Conservation (phyloP, 805 yeast genomes). For the Limtongozyma cylindracea region DNA sequence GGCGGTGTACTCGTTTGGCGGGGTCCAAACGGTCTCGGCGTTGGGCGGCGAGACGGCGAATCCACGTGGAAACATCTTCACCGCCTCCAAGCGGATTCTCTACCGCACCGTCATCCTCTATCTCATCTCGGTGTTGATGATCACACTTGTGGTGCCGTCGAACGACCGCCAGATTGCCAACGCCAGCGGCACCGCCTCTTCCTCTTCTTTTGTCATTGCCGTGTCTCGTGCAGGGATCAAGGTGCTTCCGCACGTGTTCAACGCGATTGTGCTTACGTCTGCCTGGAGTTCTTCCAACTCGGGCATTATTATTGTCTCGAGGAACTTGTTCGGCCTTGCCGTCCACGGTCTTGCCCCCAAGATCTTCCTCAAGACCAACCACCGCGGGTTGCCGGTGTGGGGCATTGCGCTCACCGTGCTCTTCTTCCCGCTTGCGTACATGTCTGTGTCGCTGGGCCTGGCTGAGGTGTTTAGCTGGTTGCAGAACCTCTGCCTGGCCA, state of each 20-base stretch:
- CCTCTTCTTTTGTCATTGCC: neutral
- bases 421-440: too few species aligned
- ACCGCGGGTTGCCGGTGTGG: neutral
- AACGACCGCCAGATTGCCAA: constrained; percentile 4
- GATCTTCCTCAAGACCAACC: neutral
- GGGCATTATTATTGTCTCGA: neutral
- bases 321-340: neutral
- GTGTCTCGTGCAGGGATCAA: neutral
- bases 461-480: neutral
- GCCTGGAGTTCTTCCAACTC: neutral
- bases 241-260: neutral
- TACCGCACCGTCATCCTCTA: constrained; percentile 8
- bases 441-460: too few species aligned
- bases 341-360: neutral
- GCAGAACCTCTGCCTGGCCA: neutral
- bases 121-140: constrained; percentile 7
- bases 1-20: constrained; percentile 13
- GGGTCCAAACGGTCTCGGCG: constrained; percentile 6
- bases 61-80: constrained; percentile 9
- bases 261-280: neutral
- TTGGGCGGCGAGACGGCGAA: constrained; percentile 9
- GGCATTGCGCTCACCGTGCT: neutral
- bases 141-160: constrained; percentile 10
- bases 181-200: neutral
- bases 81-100: constrained; percentile 8